Base-by-base conservation (phyloP, 495 filamentous ascomycete genomes). In the Penicillium robsamsonii region DNA sequence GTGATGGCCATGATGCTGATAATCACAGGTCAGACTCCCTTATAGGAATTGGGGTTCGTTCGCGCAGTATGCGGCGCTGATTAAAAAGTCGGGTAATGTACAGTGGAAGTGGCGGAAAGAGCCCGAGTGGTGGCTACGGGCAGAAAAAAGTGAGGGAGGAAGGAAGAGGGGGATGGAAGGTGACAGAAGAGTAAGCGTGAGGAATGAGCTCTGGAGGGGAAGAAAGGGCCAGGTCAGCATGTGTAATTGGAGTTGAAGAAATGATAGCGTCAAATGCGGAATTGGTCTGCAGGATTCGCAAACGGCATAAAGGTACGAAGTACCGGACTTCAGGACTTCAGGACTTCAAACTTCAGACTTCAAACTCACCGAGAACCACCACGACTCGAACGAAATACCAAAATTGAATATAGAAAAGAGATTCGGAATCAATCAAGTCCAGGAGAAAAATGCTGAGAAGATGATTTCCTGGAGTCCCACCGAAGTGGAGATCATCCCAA, bases 1-100 rank as follows among this genome's bases (percentile, higher is more conserved):
- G 72, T 50, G 52, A 60, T 61, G 48, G 67, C 64, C 75, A 79
- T 79, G 66, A 64, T 75, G 69, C 46, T 57, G 40, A 64, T 67
- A 63, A 65, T 42, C 50, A 20, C 37, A 42, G 38, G 51, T 60
- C 58, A 58, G 40, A 44, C 41, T 64, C 64, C 64, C 63, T 62
- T 68, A 52, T 54, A 63, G 49, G 44, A 42, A 38, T 30, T 38
- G 47, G 18, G 22, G 20, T 37, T 22, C 40, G 37, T 17, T 13
- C 37, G 13, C 47, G 33, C 50, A 43, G 22, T 45, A 61, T 63
- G 56, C 63, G 58, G 58, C 59, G 46, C 58, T 56, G 54, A 47
- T 53, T 57, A 33, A 50, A 46, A 58, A 31, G 10, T 35, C 17
- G 29, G 24, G 40, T 64, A 68, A 64, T 58, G 60, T 61, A 63